Evolutionary conservation across 306 rosid genomes (phyloP).

Genomic region (Cercis canadensis): DNA sequence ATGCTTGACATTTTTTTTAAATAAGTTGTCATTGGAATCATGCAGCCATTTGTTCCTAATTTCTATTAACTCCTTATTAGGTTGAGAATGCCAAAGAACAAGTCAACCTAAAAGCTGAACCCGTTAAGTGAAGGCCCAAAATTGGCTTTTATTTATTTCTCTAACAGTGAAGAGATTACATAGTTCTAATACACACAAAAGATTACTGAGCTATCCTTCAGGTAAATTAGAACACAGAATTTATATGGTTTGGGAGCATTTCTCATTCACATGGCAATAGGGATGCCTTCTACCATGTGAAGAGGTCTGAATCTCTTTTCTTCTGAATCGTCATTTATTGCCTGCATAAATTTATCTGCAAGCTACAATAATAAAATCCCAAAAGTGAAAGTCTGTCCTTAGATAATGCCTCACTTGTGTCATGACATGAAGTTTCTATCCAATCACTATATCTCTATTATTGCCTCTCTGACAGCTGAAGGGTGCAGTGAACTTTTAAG

Average conservation of each 20-base stretch:
- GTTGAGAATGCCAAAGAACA: background rate
- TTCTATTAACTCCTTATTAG: background rate
- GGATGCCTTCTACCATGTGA: background rate
- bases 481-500: too few relatives aligned
- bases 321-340: background rate
- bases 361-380: background rate
- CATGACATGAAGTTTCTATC: background rate
- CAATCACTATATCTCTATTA: background rate
- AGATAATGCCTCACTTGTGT: background rate
- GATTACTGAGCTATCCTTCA: background rate
- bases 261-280: background rate
- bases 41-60: background rate
- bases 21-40: conserved; percentile 5
- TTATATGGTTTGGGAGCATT: background rate
- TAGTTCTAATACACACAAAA: conserved; percentile 4
- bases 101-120: background rate
- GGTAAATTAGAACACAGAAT: conserved; percentile 1
- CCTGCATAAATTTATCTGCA: background rate
- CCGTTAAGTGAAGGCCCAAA: background rate
- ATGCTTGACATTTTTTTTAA: background rate
- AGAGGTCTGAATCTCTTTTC: background rate
- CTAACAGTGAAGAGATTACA: background rate
- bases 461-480: background rate
- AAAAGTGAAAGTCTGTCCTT: background rate
- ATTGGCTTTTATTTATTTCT: background rate